Base-by-base conservation (phyloP, 2,329 filamentous ascomycete genomes). In the Exophiala sp. region DNA sequence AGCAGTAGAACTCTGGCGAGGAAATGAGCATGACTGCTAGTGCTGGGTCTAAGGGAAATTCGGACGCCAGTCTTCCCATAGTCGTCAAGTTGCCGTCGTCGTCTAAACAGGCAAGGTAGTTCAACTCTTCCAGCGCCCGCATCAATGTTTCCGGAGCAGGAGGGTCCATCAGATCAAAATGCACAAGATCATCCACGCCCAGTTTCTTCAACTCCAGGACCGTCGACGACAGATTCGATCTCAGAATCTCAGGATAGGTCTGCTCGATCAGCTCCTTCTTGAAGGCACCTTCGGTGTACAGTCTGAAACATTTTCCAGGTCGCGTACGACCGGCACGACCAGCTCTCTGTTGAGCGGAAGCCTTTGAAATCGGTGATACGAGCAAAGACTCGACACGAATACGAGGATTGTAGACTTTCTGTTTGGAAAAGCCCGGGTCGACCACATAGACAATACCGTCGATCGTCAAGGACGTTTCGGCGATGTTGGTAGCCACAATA, bases 391-490 rank as follows among this genome's bases (percentile, higher is more conserved):
- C 93, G 58, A 98, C 90, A 68, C 93, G 83, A 62, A 95, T 94
- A 54, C 93, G 83, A 18, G 93, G 91, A 69, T 98, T 97, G 76
- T 97, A 98, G 56, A 97, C 93, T 71, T 97, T 98, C 65, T 98
- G 93, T 74, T 98, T 98, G 73, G 89, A 95, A 74, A 98, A 98
- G 29, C 93, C 93, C 1, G 93, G 91, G 64, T 98, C 93, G n/a
- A 98, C 91, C 27, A 98, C 93, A 64, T 96, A 98, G 29, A 98
- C 93, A 57, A 98, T 98, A 66, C 93, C 93, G 65, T 98, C 93
- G 54, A 98, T 98, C 40, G 93, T 98, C 70, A 98, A 80, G 63
- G 85, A 91, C 0, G 93, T 98, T 73, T 98, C 93, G 38, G 93
- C 93, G 68, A 98, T 98, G 69, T 98, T 98, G 59, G 93, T 98